phyloP scores from a whole-genome alignment of 371 early-diverging fungal genomes.

The Mucor velutinosus region DNA sequence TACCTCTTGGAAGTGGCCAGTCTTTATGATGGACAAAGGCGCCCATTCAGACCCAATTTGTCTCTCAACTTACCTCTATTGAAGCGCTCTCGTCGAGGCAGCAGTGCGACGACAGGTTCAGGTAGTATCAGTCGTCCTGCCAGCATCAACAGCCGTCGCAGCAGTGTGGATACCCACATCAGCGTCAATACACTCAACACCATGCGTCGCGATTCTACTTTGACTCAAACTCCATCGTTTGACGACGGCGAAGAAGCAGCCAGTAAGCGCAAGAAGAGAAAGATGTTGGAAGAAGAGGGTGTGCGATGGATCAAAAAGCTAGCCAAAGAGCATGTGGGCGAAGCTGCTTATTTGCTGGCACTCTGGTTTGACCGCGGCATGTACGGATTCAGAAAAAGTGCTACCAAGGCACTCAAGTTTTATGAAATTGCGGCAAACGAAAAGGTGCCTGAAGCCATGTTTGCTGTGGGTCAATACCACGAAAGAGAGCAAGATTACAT shows the following conservation, averaged over 20 bases:
- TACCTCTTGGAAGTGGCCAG: slow-evolving; percentile 66
- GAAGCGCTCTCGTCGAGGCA: background rate
- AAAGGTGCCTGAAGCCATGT: slow-evolving; percentile 44
- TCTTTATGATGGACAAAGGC: slow-evolving; percentile 25
- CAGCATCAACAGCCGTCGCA: slow-evolving; percentile 19
- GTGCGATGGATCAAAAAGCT: slow-evolving; percentile 74
- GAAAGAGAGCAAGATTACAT: slow-evolving; percentile 66
- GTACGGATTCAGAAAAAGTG: slow-evolving; percentile 58
- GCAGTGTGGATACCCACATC: slow-evolving; percentile 20
- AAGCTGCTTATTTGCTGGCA: slow-evolving; percentile 72
- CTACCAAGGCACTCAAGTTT: slow-evolving; percentile 51
- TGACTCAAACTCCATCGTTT: background rate
- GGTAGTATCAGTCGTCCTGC: background rate
- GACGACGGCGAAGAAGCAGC: background rate
- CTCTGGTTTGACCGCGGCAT: slow-evolving; percentile 69
- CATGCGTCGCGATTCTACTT: slow-evolving; percentile 7
- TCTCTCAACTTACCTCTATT: slow-evolving; percentile 8
- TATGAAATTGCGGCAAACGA: slow-evolving; percentile 35
- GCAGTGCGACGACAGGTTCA: background rate
- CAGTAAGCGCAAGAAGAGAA: slow-evolving; percentile 23
- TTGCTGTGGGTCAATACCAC: slow-evolving; percentile 30
- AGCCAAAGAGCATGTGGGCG: slow-evolving; percentile 66
- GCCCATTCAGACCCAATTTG: slow-evolving; percentile 9
- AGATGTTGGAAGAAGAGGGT: slow-evolving; percentile 57
- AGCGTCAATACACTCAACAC: background rate